Conservation (phyloP, 768 basidiomycete genomes). For the Termitomyces sp. region DNA sequence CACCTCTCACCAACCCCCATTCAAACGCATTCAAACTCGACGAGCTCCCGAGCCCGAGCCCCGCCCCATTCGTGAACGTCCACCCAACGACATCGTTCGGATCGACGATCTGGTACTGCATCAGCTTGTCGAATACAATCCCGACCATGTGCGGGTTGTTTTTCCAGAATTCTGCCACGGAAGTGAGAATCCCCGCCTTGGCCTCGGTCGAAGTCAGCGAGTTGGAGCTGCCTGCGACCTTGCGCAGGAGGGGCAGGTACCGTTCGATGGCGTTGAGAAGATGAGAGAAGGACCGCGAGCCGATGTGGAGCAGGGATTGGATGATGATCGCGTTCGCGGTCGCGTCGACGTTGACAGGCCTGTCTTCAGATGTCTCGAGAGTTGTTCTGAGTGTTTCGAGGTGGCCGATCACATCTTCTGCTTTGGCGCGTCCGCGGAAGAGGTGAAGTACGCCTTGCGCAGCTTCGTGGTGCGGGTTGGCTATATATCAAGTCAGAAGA, state of each 20-base stretch:
- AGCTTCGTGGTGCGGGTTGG: conserved; percentile 72
- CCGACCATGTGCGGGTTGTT: conserved; percentile 79
- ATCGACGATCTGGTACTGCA: conserved; percentile 98
- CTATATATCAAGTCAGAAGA: conserved; percentile 29
- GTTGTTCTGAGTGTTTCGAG: conserved; percentile 65
- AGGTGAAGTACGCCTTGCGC: conserved; percentile 74
- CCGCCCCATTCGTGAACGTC: conserved; percentile 59
- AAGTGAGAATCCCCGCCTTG: conserved; percentile 64
- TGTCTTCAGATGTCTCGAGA: conserved; percentile 55
- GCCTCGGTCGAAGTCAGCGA: conserved; percentile 33
- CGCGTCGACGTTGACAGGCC: conserved; percentile 54
- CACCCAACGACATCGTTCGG: conserved; percentile 86
- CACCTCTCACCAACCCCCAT: conserved; percentile 82
- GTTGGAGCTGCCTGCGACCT: conserved; percentile 34
- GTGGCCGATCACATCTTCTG: conserved; percentile 73
- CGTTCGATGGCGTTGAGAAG: conserved; percentile 96
- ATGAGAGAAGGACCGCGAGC: conserved; percentile 94
- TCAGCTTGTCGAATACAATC: conserved; percentile 95
- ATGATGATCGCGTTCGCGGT: conserved; percentile 73
- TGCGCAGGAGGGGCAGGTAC: conserved; percentile 73
- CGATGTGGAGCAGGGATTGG: conserved; percentile 87
- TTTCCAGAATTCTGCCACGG: conserved; percentile 77
- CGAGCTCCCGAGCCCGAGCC: conserved; percentile 16
- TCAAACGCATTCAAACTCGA: conserved; percentile 46
- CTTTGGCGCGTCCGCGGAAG: conserved; percentile 74